Evolutionary conservation across 176 grass and related monocot species (phyloP), one percentile per base, ranked within the genome.

Genomic region (Echinochloa phyllopogon): DNA sequence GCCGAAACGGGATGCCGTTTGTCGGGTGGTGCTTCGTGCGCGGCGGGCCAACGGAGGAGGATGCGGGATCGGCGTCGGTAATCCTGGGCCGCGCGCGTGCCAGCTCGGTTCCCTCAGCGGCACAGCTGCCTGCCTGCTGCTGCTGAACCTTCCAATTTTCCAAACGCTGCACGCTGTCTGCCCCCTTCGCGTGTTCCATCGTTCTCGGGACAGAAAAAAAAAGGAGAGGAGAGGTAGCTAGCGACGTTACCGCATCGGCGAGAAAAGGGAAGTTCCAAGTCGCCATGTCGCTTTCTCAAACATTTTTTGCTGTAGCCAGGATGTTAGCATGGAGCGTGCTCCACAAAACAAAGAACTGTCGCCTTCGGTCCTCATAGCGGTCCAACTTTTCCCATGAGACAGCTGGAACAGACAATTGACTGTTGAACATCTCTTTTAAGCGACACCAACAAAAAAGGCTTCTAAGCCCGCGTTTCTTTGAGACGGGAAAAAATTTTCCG

Each of bases 1-100:
- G 76, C n/a, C 10, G 51, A 66, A 74, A 65, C 27, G 11, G 42
- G 75, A 51, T 74, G 76, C 69, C 23, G 41, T 66, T 40, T 76
- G 85, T 66, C 69, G 69, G 72, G 17, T 17, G 50, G 29, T 33
- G 29, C 29, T 40, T 6, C 43, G 43, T 27, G 21, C n/a, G 43
- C 10, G 29, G 29, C 29, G 29, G 29, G 29, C 29, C 29, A 33
- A 33, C 29, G 2, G 2, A 33, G 29, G 29, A 33, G 29, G 38
- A 68, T 7, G 53, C 53, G 53, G n/a, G 18, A 57, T 57, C 53
- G 8, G 48, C 48, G 48, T 1, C 1, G 52, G 5, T 18, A 20
- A 20, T 20, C 18, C 52, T 39, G 64, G 64, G 36, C 64, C 64
- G 37, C 5, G 60, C 64, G 37, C 5, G 60, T 36, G 13, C 11